phyloP scores from a whole-genome alignment of 768 basidiomycete genomes.

The Hygrophoropsis aurantiaca region DNA sequence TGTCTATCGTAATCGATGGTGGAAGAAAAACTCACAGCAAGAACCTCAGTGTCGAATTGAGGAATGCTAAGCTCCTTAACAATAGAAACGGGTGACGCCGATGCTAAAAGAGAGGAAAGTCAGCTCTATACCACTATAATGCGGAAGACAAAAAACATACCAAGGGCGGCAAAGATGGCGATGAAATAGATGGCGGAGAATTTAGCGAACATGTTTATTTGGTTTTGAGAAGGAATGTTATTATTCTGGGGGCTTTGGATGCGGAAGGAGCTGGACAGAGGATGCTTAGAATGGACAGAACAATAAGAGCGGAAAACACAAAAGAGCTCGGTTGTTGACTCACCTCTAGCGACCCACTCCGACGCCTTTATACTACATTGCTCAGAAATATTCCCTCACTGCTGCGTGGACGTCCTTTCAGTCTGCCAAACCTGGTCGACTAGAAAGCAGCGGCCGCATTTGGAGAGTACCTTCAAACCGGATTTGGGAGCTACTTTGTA shows the following conservation, averaged over 20 bases:
- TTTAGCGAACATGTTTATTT: slow-evolving; percentile 23
- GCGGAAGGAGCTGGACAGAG: slow-evolving; percentile 3
- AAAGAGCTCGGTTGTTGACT: slow-evolving; percentile 14
- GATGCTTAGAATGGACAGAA: slow-evolving; percentile 16
- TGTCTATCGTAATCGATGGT: background rate
- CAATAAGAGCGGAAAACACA: slow-evolving; percentile 29
- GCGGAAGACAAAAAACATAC: slow-evolving; percentile 13
- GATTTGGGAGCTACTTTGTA: slow-evolving; percentile 29
- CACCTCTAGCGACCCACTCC: background rate
- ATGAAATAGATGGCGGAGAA: slow-evolving; percentile 29
- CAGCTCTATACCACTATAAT: background rate
- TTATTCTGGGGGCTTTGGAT: slow-evolving; percentile 21
- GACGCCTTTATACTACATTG: slow-evolving; percentile 24
- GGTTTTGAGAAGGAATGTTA: slow-evolving; percentile 15
- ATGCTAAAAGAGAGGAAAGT: slow-evolving; percentile 11
- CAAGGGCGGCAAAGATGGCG: slow-evolving; percentile 21
- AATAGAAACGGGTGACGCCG: slow-evolving; percentile 25
- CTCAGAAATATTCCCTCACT: background rate
- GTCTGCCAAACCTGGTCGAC: slow-evolving; percentile 24
- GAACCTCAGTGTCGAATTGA: slow-evolving; percentile 4
- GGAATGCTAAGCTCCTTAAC: slow-evolving; percentile 7
- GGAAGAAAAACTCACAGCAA: slow-evolving; percentile 15
- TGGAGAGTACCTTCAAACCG: slow-evolving; percentile 21
- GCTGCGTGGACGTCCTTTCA: slow-evolving; percentile 16
- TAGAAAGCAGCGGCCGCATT: slow-evolving; percentile 16